Conservation (phyloP, 441 rosid genomes). For the Populus hybrid region DNA sequence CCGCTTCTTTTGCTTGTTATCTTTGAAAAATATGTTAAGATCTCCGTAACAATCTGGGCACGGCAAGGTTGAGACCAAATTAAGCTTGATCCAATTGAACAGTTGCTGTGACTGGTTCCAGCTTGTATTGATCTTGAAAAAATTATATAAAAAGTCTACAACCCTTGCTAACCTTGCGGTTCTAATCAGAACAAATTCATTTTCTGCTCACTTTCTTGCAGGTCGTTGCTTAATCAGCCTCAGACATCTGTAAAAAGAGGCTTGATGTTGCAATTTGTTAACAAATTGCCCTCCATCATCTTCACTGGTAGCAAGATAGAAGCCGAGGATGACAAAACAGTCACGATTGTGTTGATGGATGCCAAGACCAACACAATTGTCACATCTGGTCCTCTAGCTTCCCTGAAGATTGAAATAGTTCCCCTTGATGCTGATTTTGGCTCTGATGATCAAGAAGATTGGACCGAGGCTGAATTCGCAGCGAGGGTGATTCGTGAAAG, state of each 20-base stretch:
- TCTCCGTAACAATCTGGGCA: neutral
- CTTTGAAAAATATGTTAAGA: neutral
- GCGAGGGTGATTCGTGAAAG: conserved; percentile 47
- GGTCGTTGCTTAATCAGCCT: conserved; percentile 24
- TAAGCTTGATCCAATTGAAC: neutral
- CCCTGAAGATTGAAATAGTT: conserved; percentile 48
- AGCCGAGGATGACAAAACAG: conserved; percentile 34
- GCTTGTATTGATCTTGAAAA: neutral
- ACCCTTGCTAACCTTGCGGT: neutral
- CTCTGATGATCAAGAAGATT: conserved; percentile 39
- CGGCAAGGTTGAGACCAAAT: neutral
- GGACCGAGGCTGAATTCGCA: conserved; percentile 49
- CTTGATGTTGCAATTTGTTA: conserved; percentile 42
- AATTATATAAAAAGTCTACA: neutral
- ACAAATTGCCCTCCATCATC: conserved; percentile 30
- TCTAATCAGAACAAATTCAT: neutral
- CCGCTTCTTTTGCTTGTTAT: neutral
- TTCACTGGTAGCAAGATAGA: conserved; percentile 52
- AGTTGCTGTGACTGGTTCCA: neutral
- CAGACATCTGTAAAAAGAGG: conserved; percentile 27
- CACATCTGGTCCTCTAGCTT: conserved; percentile 44
- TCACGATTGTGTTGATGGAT: conserved; percentile 47
- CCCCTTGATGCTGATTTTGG: conserved; percentile 61
- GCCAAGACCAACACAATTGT: conserved; percentile 31
- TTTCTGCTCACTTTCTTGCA: conserved; percentile 11